Base-by-base conservation (phyloP, 1,284 basidiomycete genomes). In the Austroboletus olivaceoglutinosus region DNA sequence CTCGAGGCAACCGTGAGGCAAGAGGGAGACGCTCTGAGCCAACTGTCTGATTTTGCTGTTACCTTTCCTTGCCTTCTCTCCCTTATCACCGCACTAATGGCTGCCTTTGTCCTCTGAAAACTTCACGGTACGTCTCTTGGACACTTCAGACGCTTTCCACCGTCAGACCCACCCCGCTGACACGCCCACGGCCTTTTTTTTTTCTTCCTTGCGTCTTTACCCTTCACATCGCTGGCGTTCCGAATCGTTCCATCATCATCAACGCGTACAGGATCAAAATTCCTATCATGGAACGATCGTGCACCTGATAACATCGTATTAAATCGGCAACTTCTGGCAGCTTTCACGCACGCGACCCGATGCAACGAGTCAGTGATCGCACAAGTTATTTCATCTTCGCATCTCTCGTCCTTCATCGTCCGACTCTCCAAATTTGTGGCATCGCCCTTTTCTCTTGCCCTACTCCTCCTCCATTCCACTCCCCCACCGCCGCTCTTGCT, bases 201-300 rank as follows among this genome's bases (percentile, higher is more conserved):
- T 42, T 39, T 38, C 36, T 36, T 11, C 16, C 34, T 36, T 19
- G 5, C 18, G 16, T 36, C n/a, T 19, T 36, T 36, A 2, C 34
- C 34, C 43, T 47, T 39, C 36, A 34, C 30, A 43, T 51, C 41
- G 36, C 25, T 12, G 13, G 15, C 16, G 43, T 52, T 50, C 65
- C 61, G 65, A 58, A 53, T 59, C 42, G 59, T 49, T 38, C 64
- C 60, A 50, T 43, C 27, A 41, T 38, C 27, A 41, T 36, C n/a
- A 18, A 36, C 31, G 11, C 36, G 38, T 42, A 47, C 47, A 55
- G 40, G 48, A 59, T 48, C 30, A 29, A 40, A 44, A 38, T 68
- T 49, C 63, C 64, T 67, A 69, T 65, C 63, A 65, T 64, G 66
- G 56, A 29, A 38, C 53, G 63, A 65, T 65, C 67, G 44, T 51